Percentiles rank a stretch among this genome's conserved stretches.
phyloP scores from a whole-genome alignment of 2,329 filamentous ascomycete genomes.

The Cladosporium sp. region DNA sequence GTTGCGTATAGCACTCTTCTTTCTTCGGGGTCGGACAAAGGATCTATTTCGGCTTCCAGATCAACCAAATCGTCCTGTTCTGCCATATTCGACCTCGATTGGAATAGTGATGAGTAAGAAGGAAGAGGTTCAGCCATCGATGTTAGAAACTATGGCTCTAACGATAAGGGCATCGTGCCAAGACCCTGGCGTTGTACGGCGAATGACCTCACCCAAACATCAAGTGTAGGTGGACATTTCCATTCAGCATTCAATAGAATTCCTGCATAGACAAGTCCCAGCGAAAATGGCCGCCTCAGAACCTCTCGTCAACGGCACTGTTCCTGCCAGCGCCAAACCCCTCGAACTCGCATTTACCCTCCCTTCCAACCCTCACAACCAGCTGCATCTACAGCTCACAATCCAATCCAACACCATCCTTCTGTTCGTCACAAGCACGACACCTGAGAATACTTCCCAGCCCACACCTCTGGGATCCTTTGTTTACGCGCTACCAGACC shows the following conservation, averaged over 20 bases:
- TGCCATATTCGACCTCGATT: no score
- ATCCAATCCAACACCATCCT: conserved; percentile 49
- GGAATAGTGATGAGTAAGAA: no score
- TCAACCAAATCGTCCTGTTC: not conserved
- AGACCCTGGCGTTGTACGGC: not conserved
- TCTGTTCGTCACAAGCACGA: conserved; percentile 55
- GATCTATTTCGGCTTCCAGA: not conserved
- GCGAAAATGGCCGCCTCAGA: no score
- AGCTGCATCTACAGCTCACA: conserved; percentile 56
- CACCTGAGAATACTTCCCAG: conserved; percentile 7
- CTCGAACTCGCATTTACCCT: conserved; percentile 55
- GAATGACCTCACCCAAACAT: conserved; percentile 9
- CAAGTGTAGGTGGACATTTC: no score
- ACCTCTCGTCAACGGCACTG: conserved; percentile 25
- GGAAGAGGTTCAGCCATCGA: no score
- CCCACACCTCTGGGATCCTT: conserved; percentile 66
- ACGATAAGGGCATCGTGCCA: no score
- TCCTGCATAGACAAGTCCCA: no score
- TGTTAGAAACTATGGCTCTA: no score
- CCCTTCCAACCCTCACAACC: conserved; percentile 53
- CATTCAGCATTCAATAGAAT: no score
- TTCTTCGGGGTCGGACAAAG: conserved; percentile 72
- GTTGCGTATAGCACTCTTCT: conserved; percentile 73
- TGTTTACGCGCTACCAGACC: conserved; percentile 85
- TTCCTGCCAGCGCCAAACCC: conserved; percentile 33